Evolutionary conservation across 2,329 filamentous ascomycete genomes (phyloP), one percentile per base, ranked within the genome.

Genomic region (Trichophyton equinum): DNA sequence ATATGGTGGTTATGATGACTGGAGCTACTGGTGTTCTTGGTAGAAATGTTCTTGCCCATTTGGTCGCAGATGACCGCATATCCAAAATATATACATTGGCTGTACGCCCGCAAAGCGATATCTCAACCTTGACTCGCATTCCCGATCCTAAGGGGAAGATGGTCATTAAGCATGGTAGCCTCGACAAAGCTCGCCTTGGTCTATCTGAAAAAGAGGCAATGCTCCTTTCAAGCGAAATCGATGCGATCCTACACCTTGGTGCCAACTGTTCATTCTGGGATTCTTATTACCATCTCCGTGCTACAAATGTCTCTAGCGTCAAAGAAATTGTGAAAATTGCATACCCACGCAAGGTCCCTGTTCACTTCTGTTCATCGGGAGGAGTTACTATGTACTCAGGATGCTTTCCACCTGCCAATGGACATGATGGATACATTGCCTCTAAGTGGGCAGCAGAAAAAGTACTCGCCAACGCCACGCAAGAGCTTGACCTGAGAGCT

Each of bases 161-260:
- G 9, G 38, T 11, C n/a, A 38, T 60, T 18, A 64, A 78, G 62
- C 20, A 58, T 0, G 79, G 78, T 15, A 70, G 76, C 63, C 71
- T 79, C 0, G 60, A 63, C 0, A 47, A 57, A 0, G 68, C 70
- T 0, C 62, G 33, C 2, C 69, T 81, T 1, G 78, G 78, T 0
- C 71, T 80, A 18, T 65, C 64, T 1, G 62, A 71, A 27, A 63
- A 62, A 1, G 67, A 73, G 20, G 64, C 70, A 8, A 13, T 46
- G 2, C 27, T 38, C 0, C 64, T 81, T 2, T 65, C 66, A 11
- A 20, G 49, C 2, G 49, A 65, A 2, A 72, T 69, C 0, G 72
- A 79, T 62, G 65, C 78, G 4, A 77, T 86, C 57, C 77, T 87
- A 22, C 85, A 82, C 67, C 73, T 71, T 55, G 80, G 76, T 7